Evolutionary conservation across 2,329 filamentous ascomycete genomes (phyloP), one percentile per base, ranked within the genome.

Genomic region (Aureobasidium sp.): DNA sequence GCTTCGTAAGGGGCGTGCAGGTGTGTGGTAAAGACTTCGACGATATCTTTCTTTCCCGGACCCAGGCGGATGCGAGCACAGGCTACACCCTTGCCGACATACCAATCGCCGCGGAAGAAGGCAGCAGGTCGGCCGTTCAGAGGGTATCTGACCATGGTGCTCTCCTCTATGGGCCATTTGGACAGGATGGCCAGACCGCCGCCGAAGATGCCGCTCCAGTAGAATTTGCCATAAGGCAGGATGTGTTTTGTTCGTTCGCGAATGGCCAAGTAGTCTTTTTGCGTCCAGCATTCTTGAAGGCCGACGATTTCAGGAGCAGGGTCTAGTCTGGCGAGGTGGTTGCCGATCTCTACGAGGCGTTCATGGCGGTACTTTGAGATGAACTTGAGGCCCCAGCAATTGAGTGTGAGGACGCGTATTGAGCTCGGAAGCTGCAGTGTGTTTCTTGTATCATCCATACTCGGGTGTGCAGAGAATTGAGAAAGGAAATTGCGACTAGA

Each of bases 301-400:
- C 88, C 90, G 64, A 97, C 91, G 69, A 97, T 92, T 65, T 95
- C 83, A 31, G 92, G 91, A 11, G 82, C 73, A 0, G 89, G 89
- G 20, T 82, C 77, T 62, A 85, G 81, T 45, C 80, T 75, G 66
- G 90, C 88, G 65, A 97, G 83, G 66, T 89, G 88, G 66, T 83
- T 86, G 60, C 91, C 93, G 70, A 97, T 97, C 73, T 96, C 90
- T 34, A 82, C 76, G 56, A 97, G 83, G 47, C 94, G 90, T 69
- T 89, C 87, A 66, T 83, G 79, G 67, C 92, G 90, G 67, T 89
- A 84, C 67, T 87, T 87, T 57, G 92, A 87, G 70, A 97, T 82
- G 77, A 86, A 91, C 71, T 95, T 93, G 65, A 97, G 85, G 57
- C 94, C 94, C 93, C 94, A 97, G 84, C 91, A 97, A 77, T 99